These are phyloP conservation scores for Aspergillus pseudoterreus DNA, from an alignment of 2,329 filamentous ascomycete species.

Conservation along the genomic window DNA sequence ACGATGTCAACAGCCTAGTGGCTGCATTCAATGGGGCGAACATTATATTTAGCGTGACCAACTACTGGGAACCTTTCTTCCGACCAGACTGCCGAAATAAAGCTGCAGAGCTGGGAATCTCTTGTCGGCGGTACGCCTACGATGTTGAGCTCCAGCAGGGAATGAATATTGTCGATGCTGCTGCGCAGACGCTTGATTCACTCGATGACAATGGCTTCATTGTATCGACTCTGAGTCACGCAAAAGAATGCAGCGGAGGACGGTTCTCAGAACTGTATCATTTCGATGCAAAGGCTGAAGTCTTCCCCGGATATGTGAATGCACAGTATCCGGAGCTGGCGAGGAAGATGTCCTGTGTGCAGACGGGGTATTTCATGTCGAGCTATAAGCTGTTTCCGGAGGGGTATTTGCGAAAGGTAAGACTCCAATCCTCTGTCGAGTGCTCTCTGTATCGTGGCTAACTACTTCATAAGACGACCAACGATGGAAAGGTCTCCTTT, in stretches of 20 bases:
- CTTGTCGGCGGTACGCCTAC: slow-evolving; percentile 45
- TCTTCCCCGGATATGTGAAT: slow-evolving; percentile 47
- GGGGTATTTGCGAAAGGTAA: slow-evolving; percentile 47
- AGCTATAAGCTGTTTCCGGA: slow-evolving; percentile 48
- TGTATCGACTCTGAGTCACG: slow-evolving; percentile 52
- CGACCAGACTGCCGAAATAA: slow-evolving; percentile 41
- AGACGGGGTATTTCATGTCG: slow-evolving; percentile 49
- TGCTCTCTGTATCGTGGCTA: neutral
- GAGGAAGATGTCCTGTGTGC: slow-evolving; percentile 48
- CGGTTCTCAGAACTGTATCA: slow-evolving; percentile 47
- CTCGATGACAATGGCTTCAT: slow-evolving; percentile 50
- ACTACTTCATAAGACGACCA: neutral
- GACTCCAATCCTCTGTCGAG: neutral
- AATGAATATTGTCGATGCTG: slow-evolving; percentile 55
- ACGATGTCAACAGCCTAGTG: slow-evolving; percentile 18
- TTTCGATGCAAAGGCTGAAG: slow-evolving; percentile 50
- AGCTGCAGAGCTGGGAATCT: slow-evolving; percentile 38
- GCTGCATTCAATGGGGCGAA: slow-evolving; percentile 39
- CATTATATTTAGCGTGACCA: slow-evolving; percentile 53
- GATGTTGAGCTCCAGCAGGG: slow-evolving; percentile 51
- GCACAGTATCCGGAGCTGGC: slow-evolving; percentile 44
- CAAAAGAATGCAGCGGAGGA: slow-evolving; percentile 45
- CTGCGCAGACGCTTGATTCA: slow-evolving; percentile 36
- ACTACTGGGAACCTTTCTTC: slow-evolving; percentile 54
- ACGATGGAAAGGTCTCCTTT: slow-evolving; percentile 20